These are phyloP conservation scores for Paramecium primaurelia DNA, from an alignment of 73 alveolate species.

Conservation along the genomic window DNA sequence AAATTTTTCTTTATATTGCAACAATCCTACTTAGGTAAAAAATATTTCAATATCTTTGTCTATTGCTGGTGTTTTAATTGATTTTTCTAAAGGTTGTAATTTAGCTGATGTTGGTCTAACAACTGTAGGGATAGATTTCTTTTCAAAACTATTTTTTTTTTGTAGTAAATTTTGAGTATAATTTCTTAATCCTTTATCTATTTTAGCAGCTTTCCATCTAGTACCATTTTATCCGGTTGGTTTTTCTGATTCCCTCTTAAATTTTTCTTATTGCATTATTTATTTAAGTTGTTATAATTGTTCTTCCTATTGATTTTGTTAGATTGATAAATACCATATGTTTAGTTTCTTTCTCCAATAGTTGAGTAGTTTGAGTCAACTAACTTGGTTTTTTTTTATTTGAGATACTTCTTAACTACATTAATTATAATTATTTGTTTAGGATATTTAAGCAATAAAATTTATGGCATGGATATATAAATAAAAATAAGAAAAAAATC, in stretches of 20 bases:
- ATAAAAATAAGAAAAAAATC: not conserved
- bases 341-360: constrained; percentile 12
- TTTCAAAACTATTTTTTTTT: not conserved
- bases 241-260: not conserved
- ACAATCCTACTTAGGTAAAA: not conserved
- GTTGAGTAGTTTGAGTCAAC: not conserved
- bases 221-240: constrained; percentile 1
- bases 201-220: constrained; percentile 29
- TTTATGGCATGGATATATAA: not conserved
- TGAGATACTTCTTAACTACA: constrained; percentile 41
- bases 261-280: not conserved
- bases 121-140: not conserved
- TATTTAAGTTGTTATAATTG: not conserved
- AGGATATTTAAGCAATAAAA: not conserved
- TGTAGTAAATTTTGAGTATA: not conserved
- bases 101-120: not conserved
- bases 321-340: not conserved
- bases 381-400: not conserved
- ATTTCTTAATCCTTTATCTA: not conserved
- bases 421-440: not conserved
- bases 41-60: not conserved
- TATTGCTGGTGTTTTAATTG: not conserved
- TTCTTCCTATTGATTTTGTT: not conserved
- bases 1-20: constrained; percentile 9
- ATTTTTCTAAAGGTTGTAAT: constrained; percentile 14